These are phyloP conservation scores for Didymella pinodella DNA, from an alignment of 2,329 filamentous ascomycete genomes.

Conservation along the genomic window DNA sequence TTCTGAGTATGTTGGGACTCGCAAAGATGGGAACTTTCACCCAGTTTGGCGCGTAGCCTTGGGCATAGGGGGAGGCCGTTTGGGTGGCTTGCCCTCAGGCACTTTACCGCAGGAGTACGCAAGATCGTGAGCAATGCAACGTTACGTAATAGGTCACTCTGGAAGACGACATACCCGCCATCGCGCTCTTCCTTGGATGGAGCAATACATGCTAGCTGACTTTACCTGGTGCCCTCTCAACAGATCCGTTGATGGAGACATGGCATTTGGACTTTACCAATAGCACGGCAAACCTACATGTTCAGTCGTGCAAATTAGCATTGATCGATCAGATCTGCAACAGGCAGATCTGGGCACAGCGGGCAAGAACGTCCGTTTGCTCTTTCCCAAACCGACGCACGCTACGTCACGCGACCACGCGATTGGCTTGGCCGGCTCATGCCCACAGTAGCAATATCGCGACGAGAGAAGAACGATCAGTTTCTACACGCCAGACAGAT, in stretches of 20 bases:
- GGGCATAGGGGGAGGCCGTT: not conserved
- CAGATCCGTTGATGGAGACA: not conserved
- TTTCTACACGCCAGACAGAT: conserved; percentile 12
- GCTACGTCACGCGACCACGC: conserved; percentile 28
- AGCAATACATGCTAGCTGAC: not conserved
- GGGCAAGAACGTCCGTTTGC: conserved; percentile 20
- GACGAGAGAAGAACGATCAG: conserved; percentile 4
- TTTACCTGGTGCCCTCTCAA: not conserved
- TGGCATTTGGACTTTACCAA: not conserved
- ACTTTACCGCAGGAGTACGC: too few relatives aligned
- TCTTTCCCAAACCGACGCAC: conserved; percentile 23
- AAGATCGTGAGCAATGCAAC: too few relatives aligned
- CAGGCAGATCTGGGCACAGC: not conserved
- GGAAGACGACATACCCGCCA: too few relatives aligned
- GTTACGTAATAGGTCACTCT: too few relatives aligned
- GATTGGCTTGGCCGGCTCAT: conserved; percentile 14
- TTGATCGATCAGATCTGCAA: not conserved
- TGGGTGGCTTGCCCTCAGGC: not conserved
- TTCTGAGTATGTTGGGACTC: conserved; percentile 6
- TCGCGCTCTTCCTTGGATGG: too few relatives aligned
- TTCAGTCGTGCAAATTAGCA: not conserved
- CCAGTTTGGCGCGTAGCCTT: too few relatives aligned
- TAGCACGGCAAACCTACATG: too few relatives aligned
- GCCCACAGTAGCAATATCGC: conserved; percentile 13
- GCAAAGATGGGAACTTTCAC: too few relatives aligned